Evolutionary conservation across 2,329 filamentous ascomycete genomes (phyloP).

Genomic region (Hypoxylon sp.): DNA sequence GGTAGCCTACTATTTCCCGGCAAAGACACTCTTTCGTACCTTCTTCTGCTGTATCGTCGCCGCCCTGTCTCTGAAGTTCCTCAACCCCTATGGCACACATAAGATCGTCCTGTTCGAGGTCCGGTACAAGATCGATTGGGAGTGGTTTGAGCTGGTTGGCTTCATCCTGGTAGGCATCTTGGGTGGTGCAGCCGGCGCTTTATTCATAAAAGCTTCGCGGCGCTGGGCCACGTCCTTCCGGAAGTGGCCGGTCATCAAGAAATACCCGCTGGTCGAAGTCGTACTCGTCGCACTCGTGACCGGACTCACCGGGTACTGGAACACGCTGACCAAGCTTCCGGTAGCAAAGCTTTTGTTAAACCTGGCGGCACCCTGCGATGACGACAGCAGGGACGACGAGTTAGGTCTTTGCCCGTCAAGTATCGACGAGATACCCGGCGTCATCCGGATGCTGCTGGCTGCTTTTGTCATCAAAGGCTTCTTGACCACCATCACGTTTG

Average conservation of each 20-base stretch:
- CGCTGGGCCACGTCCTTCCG: constrained; percentile 91
- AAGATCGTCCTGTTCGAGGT: constrained; percentile 98
- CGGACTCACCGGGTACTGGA: constrained; percentile 91
- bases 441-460: constrained; percentile 73
- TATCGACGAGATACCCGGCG: constrained; percentile 77
- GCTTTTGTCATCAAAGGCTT: constrained; percentile 92
- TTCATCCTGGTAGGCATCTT: constrained; percentile 89
- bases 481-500: constrained; percentile 90
- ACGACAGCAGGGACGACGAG: constrained; percentile 66
- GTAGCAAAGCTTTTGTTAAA: constrained; percentile 92
- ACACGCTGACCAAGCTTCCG: constrained; percentile 84
- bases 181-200: constrained; percentile 82
- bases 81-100: constrained; percentile 94
- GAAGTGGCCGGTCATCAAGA: constrained; percentile 80
- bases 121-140: constrained; percentile 89
- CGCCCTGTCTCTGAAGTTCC: constrained; percentile 88
- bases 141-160: constrained; percentile 85
- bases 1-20: constrained; percentile 96
- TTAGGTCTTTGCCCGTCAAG: constrained; percentile 80
- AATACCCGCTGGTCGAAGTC: constrained; percentile 85
- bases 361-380: constrained; percentile 85
- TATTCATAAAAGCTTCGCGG: constrained; percentile 96
- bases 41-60: constrained; percentile 98
- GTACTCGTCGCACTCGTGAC: constrained; percentile 86
- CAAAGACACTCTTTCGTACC: constrained; percentile 94